Conservation (phyloP, 75 land plant genomes). For the Picea sitchensis region DNA sequence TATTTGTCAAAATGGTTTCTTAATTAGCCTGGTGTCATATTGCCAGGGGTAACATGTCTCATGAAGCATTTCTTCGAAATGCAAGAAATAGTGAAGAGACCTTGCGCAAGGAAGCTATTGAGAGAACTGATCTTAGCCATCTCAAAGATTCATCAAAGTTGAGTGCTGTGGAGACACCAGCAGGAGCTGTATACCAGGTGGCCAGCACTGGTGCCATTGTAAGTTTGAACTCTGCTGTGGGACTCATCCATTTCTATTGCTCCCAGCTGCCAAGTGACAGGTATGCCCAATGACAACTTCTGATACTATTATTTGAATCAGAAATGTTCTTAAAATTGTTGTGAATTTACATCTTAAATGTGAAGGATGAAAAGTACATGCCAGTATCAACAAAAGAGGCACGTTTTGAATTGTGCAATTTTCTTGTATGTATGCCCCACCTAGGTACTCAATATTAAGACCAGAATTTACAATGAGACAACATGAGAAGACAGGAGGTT, state of each 20-base stretch:
- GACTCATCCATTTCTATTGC: constrained; percentile 93
- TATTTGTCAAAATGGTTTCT: neutral
- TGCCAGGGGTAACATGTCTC: constrained; percentile 80
- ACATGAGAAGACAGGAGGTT: constrained; percentile 84
- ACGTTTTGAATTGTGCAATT: too few species aligned
- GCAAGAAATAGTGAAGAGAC: constrained; percentile 99
- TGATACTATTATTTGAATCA: neutral
- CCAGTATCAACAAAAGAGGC: neutral
- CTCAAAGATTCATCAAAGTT: constrained; percentile 62
- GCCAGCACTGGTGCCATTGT: constrained; percentile 96
- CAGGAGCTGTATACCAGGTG: constrained; percentile 87
- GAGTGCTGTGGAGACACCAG: constrained; percentile 41
- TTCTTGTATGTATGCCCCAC: constrained; percentile 6
- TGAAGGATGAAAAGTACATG: neutral
- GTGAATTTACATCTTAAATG: neutral
- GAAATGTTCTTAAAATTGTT: neutral
- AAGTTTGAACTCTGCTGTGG: constrained; percentile 98
- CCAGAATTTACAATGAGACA: constrained; percentile 86
- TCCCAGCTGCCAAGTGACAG: constrained; percentile 99
- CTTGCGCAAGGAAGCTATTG: constrained; percentile 93
- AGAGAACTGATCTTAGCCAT: constrained; percentile 91
- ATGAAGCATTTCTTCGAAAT: constrained; percentile 86
- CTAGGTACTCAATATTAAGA: constrained; percentile 89
- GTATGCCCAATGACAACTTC: constrained; percentile 22
- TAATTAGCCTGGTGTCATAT: neutral